phyloP scores from a whole-genome alignment of 208 protist genomes.

The Trypanosoma melophagium region DNA sequence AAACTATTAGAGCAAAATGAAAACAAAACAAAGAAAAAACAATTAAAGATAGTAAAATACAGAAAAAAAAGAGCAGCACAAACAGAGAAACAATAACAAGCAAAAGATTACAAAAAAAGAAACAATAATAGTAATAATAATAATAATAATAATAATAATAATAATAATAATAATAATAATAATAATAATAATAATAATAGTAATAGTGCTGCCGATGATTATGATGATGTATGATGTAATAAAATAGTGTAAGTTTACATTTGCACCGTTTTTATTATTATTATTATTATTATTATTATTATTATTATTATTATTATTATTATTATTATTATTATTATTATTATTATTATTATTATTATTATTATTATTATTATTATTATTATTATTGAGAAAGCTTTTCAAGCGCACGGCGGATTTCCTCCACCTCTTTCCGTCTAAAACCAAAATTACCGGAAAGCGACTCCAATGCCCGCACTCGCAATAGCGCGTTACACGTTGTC shows the following conservation, averaged over 20 bases:
- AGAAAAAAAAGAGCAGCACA: constrained; percentile 1
- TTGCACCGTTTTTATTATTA: too few relatives aligned
- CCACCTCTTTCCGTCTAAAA: constrained; percentile 16
- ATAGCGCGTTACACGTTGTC: constrained; percentile 7
- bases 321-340: neutral
- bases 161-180: too few relatives aligned
- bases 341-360: neutral
- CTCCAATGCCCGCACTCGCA: constrained; percentile 25
- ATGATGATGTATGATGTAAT: too few relatives aligned
- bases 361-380: neutral
- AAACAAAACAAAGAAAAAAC: constrained; percentile 11
- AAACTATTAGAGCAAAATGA: neutral
- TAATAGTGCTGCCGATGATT: too few relatives aligned
- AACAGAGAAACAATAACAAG: neutral
- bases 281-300: too few relatives aligned
- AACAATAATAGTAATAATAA: too few relatives aligned
- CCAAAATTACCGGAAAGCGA: constrained; percentile 28
- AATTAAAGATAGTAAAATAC: constrained; percentile 6
- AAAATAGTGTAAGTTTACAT: too few relatives aligned
- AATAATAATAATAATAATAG: too few relatives aligned
- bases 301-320: too few relatives aligned
- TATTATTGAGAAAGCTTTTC: neutral
- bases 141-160: too few relatives aligned
- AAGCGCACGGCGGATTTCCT: constrained; percentile 11
- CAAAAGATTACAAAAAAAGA: neutral